A percentile compares a stretch with the other conserved stretches of the same genome.
Conservation (phyloP, 495 filamentous ascomycete genomes). For the Trichoderma gamsii region DNA sequence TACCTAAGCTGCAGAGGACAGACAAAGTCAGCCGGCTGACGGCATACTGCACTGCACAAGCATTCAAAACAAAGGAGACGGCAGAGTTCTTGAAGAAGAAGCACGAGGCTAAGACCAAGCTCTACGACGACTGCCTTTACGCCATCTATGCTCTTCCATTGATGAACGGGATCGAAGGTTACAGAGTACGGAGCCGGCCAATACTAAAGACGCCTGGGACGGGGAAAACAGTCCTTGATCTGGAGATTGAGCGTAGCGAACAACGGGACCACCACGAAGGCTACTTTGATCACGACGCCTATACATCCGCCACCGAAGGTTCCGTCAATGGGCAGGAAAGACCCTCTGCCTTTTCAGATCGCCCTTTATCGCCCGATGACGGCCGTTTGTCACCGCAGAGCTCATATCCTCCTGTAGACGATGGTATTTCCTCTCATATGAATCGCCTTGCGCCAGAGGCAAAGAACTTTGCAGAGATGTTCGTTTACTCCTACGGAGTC, state of each 20-base stretch:
- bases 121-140: conserved; percentile 99
- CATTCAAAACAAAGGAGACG: conserved; percentile 78
- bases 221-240: conserved; percentile 78
- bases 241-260: conserved; percentile 95
- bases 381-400: not conserved
- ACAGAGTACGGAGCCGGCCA: conserved; percentile 80
- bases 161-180: conserved; percentile 77
- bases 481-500: conserved; percentile 95
- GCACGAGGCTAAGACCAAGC: conserved; percentile 90
- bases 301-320: conserved; percentile 15
- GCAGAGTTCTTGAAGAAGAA: conserved; percentile 81
- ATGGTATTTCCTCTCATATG: conserved; percentile 29
- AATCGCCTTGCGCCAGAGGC: conserved; percentile 57
- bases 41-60: conserved; percentile 93
- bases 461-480: conserved; percentile 85
- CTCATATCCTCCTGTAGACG: conserved; percentile 17
- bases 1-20: conserved; percentile 81
- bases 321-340: conserved; percentile 21
- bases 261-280: conserved; percentile 83
- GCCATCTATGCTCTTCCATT: conserved; percentile 90
- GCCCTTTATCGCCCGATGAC: conserved; percentile 11
- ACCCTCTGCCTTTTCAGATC: conserved; percentile 18
- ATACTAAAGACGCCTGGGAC: conserved; percentile 88
- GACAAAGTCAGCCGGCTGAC: conserved; percentile 87
- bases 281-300: conserved; percentile 48